Evolutionary conservation across 2,329 filamentous ascomycete species (phyloP).

Genomic region (Plectosphaerella cucumerina): DNA sequence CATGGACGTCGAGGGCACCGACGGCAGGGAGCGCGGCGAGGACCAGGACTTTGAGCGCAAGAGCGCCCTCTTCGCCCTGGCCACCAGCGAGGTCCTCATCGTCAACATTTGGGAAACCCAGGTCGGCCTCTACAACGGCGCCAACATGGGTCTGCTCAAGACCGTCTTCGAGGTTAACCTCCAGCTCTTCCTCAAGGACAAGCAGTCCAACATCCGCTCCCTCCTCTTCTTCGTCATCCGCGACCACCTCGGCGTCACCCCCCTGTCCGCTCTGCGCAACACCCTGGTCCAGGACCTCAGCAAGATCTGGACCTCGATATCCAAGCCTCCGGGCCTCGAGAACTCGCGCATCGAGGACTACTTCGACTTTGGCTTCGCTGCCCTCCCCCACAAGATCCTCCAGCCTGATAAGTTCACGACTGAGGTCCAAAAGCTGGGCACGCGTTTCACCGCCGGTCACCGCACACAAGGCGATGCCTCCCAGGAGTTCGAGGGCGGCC

Average conservation of each 20-base stretch:
- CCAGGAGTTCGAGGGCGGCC: constrained; percentile 69
- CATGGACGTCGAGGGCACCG: constrained; percentile 98
- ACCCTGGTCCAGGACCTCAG: constrained; percentile 87
- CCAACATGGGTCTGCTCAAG: constrained; percentile 97
- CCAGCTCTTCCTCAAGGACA: constrained; percentile 94
- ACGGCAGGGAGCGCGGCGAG: constrained; percentile 91
- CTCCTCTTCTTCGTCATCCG: constrained; percentile 98
- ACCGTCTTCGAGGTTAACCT: constrained; percentile 99
- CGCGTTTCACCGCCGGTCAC: constrained; percentile 78
- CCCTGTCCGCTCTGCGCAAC: constrained; percentile 81
- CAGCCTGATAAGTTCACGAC: constrained; percentile 86
- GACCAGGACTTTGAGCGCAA: constrained; percentile 99
- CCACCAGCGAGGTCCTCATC: constrained; percentile 95
- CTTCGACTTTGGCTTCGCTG: constrained; percentile 97
- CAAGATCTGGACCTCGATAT: constrained; percentile 88
- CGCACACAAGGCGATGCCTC: constrained; percentile 61
- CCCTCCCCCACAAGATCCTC: constrained; percentile 92
- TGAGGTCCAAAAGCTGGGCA: constrained; percentile 75
- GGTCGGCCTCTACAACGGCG: constrained; percentile 94
- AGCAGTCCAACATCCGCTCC: constrained; percentile 81
- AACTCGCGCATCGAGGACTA: constrained; percentile 90
- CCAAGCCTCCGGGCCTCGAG: constrained; percentile 86
- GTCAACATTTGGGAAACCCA: constrained; percentile 99
- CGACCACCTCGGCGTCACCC: constrained; percentile 90
- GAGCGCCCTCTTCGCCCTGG: constrained; percentile 92